A percentile compares a stretch with the other conserved stretches of the same genome.
phyloP scores from a whole-genome alignment of 106 monocot species.

The Apostasia shenzhenica region DNA sequence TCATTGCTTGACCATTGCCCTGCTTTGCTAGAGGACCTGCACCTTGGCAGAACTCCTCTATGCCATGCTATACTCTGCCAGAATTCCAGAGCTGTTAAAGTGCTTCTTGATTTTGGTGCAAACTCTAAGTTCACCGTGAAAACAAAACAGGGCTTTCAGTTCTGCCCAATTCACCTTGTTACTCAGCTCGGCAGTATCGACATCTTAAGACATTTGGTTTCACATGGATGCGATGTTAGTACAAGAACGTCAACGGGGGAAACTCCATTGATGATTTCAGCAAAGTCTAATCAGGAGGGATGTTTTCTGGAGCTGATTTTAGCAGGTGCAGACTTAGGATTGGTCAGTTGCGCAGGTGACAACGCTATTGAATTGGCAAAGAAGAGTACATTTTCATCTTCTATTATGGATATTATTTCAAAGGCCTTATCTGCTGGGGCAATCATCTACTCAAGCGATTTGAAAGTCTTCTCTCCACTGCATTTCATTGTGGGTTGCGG shows the following conservation, averaged over 20 bases:
- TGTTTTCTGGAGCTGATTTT: conserved; percentile 33
- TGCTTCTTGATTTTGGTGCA: conserved; percentile 43
- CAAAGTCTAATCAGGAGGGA: conserved; percentile 27
- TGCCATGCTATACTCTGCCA: conserved; percentile 64
- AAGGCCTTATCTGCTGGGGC: conserved; percentile 20
- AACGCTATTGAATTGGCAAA: conserved; percentile 28
- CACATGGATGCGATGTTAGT: conserved; percentile 31
- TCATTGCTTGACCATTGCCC: conserved; percentile 37
- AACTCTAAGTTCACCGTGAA: conserved; percentile 36
- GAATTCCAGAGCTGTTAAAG: conserved; percentile 23
- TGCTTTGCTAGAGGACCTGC: conserved; percentile 28
- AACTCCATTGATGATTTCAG: conserved; percentile 52
- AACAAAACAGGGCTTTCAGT: conserved; percentile 20
- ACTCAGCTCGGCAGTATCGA: conserved; percentile 26
- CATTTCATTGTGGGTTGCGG: conserved; percentile 32
- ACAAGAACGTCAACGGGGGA: conserved; percentile 37
- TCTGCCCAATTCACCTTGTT: conserved; percentile 46
- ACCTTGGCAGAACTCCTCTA: conserved; percentile 44
- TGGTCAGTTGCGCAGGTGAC: conserved; percentile 29
- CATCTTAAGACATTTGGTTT: conserved; percentile 33
- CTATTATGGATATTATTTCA: conserved; percentile 28
- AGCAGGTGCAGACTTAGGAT: conserved; percentile 44
- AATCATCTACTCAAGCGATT: conserved; percentile 29
- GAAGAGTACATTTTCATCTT: conserved; percentile 30
- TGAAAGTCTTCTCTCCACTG: conserved; percentile 40